phyloP scores from a whole-genome alignment of 441 rosid genomes.

The Gossypium trilobum region DNA sequence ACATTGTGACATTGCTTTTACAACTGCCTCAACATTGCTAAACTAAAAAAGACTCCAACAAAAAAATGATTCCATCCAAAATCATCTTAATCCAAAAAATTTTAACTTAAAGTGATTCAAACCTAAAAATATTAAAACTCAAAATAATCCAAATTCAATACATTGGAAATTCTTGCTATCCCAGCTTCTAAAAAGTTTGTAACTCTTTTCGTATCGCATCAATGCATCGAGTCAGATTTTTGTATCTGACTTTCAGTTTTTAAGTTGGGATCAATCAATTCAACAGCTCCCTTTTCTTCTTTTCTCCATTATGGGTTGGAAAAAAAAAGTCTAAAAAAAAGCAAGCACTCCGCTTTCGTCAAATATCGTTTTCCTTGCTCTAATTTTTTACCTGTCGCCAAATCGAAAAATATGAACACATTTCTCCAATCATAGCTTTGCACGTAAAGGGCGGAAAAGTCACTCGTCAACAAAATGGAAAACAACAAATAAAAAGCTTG shows the following conservation, averaged over 20 bases:
- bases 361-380: neutral
- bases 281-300: neutral
- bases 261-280: neutral
- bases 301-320: neutral
- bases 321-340: neutral
- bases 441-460: neutral
- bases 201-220: constrained; percentile 20
- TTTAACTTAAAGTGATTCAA: no score
- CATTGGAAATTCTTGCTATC: constrained; percentile 23
- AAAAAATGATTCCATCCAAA: no score
- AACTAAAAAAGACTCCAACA: no score
- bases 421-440: no score
- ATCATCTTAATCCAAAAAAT: no score
- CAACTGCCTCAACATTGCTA: no score
- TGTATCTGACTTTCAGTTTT: constrained; percentile 5
- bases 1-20: no score
- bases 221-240: constrained; percentile 18
- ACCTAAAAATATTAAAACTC: no score
- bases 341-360: neutral
- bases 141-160: no score
- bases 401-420: no score
- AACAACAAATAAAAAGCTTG: neutral
- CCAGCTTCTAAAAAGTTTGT: constrained; percentile 22
- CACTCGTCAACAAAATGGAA: neutral
- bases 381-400: neutral